Evolutionary conservation across 2,329 filamentous ascomycete genomes (phyloP), one percentile per base, ranked within the genome.

Genomic region (Penicillium sclerotigenum): DNA sequence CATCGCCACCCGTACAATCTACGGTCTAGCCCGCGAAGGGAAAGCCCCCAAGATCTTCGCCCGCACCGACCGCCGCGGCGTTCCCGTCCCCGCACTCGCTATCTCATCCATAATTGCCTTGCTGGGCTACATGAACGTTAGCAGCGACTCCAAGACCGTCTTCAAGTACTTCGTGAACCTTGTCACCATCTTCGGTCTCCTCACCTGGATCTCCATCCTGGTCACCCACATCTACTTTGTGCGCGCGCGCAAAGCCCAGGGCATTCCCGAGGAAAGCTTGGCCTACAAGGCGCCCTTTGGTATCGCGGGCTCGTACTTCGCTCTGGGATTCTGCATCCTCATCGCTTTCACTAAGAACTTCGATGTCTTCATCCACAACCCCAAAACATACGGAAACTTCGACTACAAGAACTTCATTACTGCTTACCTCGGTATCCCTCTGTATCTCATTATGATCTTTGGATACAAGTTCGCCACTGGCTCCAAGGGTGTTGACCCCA

Each of bases 331-430:
- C 75, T 91, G 88, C 75, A 80, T 81, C 67, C 69, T 94, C 33
- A 88, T 94, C 59, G 83, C 87, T 1, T 69, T 95, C 49, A 93
- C 90, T 68, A 95, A 94, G 82, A 92, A 91, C 79, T 94, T 85
- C 74, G 80, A 83, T 54, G 86, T 88, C 57, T 94, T 94, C 73
- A 79, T 84, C 2, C 73, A 71, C 56, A 72, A 65, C 40, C 52
- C 71, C 5, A 26, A 51, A 64, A 67, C 76, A 63, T 78, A 80
- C 54, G 80, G 79, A 51, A 77, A 78, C 48, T 89, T 89, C 62
- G 83, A 88, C 72, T 88, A 88, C 79, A 86, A 88, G 78, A 86
- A 83, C 66, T 91, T 92, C 74, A 83, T 92, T 71, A 90, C 87
- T 0, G 87, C 87, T 26, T 91, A 91, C 71, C 77, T 88, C 8